These are phyloP conservation scores for Pseudozyma sp. DNA, from an alignment of 1,284 basidiomycete species.

Conservation along the genomic window DNA sequence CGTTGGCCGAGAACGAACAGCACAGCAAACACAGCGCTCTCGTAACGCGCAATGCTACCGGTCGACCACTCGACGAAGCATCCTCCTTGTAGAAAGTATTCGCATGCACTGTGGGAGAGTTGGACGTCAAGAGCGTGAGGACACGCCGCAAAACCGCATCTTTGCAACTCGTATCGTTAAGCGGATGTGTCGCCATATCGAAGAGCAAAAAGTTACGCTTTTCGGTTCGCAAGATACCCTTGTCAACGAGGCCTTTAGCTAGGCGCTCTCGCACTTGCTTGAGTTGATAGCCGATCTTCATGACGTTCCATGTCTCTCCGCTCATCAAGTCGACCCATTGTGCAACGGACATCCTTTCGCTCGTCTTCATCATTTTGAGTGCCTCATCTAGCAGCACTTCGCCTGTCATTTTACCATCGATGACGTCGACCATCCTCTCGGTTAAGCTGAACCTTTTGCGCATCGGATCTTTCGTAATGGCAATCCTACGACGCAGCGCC, in stretches of 20 bases:
- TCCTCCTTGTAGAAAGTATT: conserved; percentile 61
- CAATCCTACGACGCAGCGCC: conserved; percentile 61
- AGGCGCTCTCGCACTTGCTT: conserved; percentile 68
- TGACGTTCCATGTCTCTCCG: conserved; percentile 68
- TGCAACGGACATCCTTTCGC: conserved; percentile 57
- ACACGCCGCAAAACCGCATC: conserved; percentile 65
- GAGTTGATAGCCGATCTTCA: conserved; percentile 67
- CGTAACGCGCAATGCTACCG: conserved; percentile 56
- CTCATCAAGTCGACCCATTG: conserved; percentile 68
- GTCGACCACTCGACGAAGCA: conserved; percentile 12
- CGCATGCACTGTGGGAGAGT: conserved; percentile 49
- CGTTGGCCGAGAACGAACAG: conserved; percentile 62
- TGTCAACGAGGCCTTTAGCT: conserved; percentile 68
- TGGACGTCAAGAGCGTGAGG: conserved; percentile 56
- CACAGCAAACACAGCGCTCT: conserved; percentile 64
- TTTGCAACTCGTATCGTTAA: conserved; percentile 63
- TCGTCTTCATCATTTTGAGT: conserved; percentile 62
- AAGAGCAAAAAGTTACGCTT: conserved; percentile 68
- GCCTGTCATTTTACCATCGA: conserved; percentile 61
- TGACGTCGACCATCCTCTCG: conserved; percentile 63
- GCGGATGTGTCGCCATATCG: conserved; percentile 69
- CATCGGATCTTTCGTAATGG: conserved; percentile 53
- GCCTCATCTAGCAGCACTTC: conserved; percentile 67
- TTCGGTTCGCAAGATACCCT: conserved; percentile 67
- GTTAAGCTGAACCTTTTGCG: conserved; percentile 43